Evolutionary conservation across 1,284 basidiomycete species (phyloP).

Genomic region (Polyporus tsugae): DNA sequence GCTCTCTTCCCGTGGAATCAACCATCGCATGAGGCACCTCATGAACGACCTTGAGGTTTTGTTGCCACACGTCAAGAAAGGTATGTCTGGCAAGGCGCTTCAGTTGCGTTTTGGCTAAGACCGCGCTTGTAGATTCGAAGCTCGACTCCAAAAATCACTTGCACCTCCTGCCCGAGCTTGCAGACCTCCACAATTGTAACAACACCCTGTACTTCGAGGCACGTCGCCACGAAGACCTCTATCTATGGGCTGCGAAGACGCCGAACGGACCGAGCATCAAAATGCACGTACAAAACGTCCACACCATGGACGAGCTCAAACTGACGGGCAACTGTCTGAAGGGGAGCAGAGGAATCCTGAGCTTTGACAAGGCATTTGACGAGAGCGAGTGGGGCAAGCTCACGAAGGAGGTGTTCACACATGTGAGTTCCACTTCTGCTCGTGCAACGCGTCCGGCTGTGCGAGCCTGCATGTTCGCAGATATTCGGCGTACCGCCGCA

Average conservation of each 20-base stretch:
- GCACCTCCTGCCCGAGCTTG: conserved; percentile 94
- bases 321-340: conserved; percentile 99
- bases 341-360: conserved; percentile 91
- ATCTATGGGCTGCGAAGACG: conserved; percentile 96
- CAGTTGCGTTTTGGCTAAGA: background rate
- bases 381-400: conserved; percentile 88
- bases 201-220: conserved; percentile 99
- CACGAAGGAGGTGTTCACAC: conserved; percentile 96
- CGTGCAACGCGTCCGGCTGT: conserved; percentile 8
- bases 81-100: conserved; percentile 51
- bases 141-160: conserved; percentile 97
- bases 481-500: conserved; percentile 95
- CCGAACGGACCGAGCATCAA: conserved; percentile 98
- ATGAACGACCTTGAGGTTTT: conserved; percentile 95
- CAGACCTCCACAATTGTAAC: conserved; percentile 98
- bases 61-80: conserved; percentile 97
- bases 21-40: conserved; percentile 96
- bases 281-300: conserved; percentile 97
- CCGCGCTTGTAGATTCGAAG: conserved; percentile 78
- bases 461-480: conserved; percentile 50
- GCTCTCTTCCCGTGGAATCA: conserved; percentile 94
- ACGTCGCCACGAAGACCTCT: conserved; percentile 94
- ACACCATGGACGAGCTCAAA: conserved; percentile 99
- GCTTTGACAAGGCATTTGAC: conserved; percentile 94
- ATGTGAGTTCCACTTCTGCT: conserved; percentile 58